Conservation (phyloP, 2,329 filamentous ascomycete genomes). For the Penicillium sp. region DNA sequence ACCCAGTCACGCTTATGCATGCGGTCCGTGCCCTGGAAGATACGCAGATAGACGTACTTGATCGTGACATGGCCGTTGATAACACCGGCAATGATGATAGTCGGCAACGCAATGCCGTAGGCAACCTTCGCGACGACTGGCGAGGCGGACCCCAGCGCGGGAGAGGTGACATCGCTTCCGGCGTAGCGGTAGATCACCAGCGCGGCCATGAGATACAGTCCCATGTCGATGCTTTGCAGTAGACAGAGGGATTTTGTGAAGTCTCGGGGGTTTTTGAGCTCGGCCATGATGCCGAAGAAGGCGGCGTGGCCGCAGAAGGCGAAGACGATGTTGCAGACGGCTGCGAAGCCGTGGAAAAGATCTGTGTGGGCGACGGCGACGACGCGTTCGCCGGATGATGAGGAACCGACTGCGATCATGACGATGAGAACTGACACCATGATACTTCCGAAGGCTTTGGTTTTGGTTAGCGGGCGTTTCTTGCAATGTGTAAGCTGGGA, state of each 20-base stretch:
- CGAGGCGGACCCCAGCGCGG: slow-evolving; percentile 64
- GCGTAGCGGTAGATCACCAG: slow-evolving; percentile 68
- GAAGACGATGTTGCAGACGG: slow-evolving; percentile 68
- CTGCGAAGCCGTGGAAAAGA: slow-evolving; percentile 58
- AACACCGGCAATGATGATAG: slow-evolving; percentile 69
- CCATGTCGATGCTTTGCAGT: slow-evolving; percentile 59
- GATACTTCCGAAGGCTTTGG: slow-evolving; percentile 61
- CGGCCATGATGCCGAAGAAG: slow-evolving; percentile 66
- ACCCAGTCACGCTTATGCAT: slow-evolving; percentile 52
- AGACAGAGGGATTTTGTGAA: slow-evolving; percentile 63
- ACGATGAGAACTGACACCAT: slow-evolving; percentile 63
- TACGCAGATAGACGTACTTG: slow-evolving; percentile 64
- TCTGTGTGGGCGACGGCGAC: slow-evolving; percentile 43
- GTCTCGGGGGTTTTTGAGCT: slow-evolving; percentile 61
- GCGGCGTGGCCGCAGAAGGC: slow-evolving; percentile 69
- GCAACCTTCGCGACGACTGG: slow-evolving; percentile 60
- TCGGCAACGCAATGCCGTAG: slow-evolving; percentile 67
- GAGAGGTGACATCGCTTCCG: slow-evolving; percentile 61
- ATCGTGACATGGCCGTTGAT: slow-evolving; percentile 67
- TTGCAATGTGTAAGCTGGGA: neutral
- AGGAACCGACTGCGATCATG: slow-evolving; percentile 64
- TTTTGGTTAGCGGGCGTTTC: neutral
- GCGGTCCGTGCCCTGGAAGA: slow-evolving; percentile 61
- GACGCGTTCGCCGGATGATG: slow-evolving; percentile 41
- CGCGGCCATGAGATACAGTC: slow-evolving; percentile 64